Evolutionary conservation across 2,329 filamentous ascomycete species (phyloP).

Genomic region (Aspergillus pseudonomiae): DNA sequence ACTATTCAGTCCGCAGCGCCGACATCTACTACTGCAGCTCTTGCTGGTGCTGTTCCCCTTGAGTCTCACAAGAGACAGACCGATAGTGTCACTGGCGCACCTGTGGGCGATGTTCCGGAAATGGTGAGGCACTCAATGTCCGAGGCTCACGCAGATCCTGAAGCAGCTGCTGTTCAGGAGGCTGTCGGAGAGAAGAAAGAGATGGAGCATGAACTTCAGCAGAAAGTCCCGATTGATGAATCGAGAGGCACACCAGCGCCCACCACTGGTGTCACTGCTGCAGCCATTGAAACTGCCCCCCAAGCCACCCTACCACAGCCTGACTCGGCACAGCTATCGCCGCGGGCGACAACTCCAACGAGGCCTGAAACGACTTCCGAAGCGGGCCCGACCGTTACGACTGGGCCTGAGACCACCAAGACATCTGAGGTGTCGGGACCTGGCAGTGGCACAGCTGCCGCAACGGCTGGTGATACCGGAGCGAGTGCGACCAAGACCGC

Average conservation of each 20-base stretch:
- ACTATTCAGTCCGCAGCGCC: slow-evolving; percentile 56
- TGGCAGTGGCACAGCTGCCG: neutral
- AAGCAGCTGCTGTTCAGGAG: slow-evolving; percentile 69
- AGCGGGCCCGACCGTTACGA: slow-evolving; percentile 13
- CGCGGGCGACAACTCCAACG: slow-evolving; percentile 16
- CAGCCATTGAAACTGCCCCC: slow-evolving; percentile 42
- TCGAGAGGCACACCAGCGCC: slow-evolving; percentile 44
- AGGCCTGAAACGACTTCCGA: neutral
- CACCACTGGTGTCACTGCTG: slow-evolving; percentile 38
- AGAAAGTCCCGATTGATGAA: slow-evolving; percentile 44
- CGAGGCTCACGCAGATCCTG: slow-evolving; percentile 63
- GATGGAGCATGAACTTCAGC: slow-evolving; percentile 73
- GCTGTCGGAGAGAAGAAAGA: slow-evolving; percentile 75
- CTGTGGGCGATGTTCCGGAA: slow-evolving; percentile 42
- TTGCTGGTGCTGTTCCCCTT: slow-evolving; percentile 49
- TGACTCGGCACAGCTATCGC: slow-evolving; percentile 24
- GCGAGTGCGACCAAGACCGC: slow-evolving; percentile 21
- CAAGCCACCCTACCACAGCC: slow-evolving; percentile 21
- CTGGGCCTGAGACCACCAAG: slow-evolving; percentile 25
- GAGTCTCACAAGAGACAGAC: slow-evolving; percentile 36
- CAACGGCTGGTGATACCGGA: slow-evolving; percentile 12
- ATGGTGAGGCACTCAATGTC: slow-evolving; percentile 50
- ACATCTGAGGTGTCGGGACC: slow-evolving; percentile 24
- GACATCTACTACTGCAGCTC: slow-evolving; percentile 47
- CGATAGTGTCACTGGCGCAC: slow-evolving; percentile 17